Conservation (phyloP, 2,329 filamentous ascomycete genomes). For the Thermomyces lanuginosus region DNA sequence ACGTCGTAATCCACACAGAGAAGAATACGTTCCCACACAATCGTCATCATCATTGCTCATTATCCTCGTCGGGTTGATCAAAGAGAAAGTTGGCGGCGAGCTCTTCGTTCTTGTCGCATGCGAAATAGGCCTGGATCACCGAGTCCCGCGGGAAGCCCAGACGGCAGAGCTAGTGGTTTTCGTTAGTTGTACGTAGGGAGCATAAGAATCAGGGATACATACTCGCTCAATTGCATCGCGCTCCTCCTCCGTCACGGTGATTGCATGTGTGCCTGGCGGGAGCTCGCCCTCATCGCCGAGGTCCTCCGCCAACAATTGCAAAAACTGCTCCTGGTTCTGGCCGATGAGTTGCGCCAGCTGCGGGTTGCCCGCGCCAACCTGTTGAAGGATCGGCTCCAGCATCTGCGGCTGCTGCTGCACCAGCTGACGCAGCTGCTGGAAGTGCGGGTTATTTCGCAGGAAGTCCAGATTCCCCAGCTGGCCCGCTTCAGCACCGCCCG, state of each 20-base stretch:
- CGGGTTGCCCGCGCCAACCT: slow-evolving; percentile 87
- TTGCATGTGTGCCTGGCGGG: slow-evolving; percentile 75
- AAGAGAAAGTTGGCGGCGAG: slow-evolving; percentile 96
- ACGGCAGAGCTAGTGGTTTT: slow-evolving; percentile 53
- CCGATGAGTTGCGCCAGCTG: slow-evolving; percentile 85
- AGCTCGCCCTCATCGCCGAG: slow-evolving; percentile 59
- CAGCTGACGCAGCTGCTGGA: slow-evolving; percentile 91
- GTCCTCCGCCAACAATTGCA: slow-evolving; percentile 78
- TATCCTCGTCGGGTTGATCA: slow-evolving; percentile 79
- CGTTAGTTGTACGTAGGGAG: neutral
- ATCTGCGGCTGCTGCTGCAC: slow-evolving; percentile 97
- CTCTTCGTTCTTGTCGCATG: slow-evolving; percentile 98
- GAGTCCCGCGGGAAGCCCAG: slow-evolving; percentile 85
- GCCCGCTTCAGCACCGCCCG: slow-evolving; percentile 36
- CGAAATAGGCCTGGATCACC: slow-evolving; percentile 96
- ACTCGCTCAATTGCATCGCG: slow-evolving; percentile 92
- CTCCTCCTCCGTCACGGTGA: slow-evolving; percentile 89
- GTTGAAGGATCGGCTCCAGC: slow-evolving; percentile 94
- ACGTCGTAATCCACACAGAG: too few species aligned
- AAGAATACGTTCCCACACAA: neutral
- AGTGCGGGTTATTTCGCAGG: slow-evolving; percentile 85
- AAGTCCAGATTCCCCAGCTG: slow-evolving; percentile 75
- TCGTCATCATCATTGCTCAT: slow-evolving; percentile 16
- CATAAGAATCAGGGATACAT: slow-evolving; percentile 23
- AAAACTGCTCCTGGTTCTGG: slow-evolving; percentile 81